Conservation (phyloP, 2,329 filamentous ascomycete genomes). For the Fonsecaea monophora region DNA sequence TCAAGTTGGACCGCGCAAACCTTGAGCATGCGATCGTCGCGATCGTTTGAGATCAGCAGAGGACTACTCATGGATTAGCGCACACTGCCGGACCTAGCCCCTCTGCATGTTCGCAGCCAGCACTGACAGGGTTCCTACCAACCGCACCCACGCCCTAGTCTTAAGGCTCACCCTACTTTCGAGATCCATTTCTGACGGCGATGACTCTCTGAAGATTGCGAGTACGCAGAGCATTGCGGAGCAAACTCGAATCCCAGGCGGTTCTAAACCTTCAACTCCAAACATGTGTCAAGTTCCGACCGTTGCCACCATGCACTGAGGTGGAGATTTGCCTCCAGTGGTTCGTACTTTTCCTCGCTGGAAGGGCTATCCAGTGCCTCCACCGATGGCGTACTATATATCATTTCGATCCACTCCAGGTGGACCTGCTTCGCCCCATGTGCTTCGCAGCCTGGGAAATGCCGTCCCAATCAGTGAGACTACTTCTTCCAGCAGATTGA, state of each 20-base stretch:
- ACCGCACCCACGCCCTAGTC: neutral
- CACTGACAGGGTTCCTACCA: neutral
- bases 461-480: neutral
- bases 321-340: constrained; percentile 4
- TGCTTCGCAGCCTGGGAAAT: neutral
- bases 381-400: neutral
- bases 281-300: neutral
- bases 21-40: constrained; percentile 21
- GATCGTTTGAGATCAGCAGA: constrained; percentile 24
- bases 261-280: neutral
- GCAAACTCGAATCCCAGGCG: neutral
- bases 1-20: constrained; percentile 17
- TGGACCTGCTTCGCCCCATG: neutral
- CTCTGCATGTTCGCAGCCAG: neutral
- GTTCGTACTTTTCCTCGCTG: neutral
- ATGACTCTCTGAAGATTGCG: neutral
- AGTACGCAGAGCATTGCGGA: neutral
- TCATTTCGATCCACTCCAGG: neutral
- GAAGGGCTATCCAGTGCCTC: neutral
- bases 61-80: constrained; percentile 7
- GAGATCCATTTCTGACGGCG: neutral
- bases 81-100: constrained; percentile 15
- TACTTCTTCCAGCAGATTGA: neutral
- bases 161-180: neutral
- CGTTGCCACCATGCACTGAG: neutral